Conservation (phyloP, 208 protist species). For the Sergeia podlipaevii region DNA sequence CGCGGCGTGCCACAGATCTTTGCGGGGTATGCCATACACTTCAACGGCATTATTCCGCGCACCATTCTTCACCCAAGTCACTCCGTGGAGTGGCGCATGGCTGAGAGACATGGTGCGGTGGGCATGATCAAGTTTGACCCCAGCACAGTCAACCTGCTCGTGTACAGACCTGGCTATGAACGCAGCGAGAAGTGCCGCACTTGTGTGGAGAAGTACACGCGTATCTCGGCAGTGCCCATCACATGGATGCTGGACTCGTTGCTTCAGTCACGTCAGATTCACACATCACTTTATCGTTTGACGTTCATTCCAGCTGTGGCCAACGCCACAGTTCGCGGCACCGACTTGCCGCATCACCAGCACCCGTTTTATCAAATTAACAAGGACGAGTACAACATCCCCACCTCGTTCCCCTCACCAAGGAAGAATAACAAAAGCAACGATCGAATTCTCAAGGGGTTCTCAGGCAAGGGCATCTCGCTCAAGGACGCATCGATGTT, state of each 20-base stretch:
- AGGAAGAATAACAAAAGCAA: constrained; percentile 2
- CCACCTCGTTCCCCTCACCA: constrained; percentile 47
- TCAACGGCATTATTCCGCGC: constrained; percentile 87
- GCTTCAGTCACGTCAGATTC: constrained; percentile 85
- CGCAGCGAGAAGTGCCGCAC: constrained; percentile 84
- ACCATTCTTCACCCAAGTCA: constrained; percentile 82
- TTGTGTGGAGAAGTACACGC: constrained; percentile 51
- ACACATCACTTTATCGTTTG: constrained; percentile 64
- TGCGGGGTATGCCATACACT: constrained; percentile 75
- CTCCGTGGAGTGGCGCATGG: constrained; percentile 89
- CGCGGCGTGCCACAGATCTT: constrained; percentile 83
- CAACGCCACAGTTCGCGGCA: constrained; percentile 52
- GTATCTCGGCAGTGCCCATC: constrained; percentile 68
- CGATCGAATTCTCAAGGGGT: background rate
- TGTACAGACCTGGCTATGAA: constrained; percentile 88
- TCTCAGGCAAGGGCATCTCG: constrained; percentile 11
- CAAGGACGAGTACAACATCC: constrained; percentile 70
- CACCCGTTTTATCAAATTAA: constrained; percentile 88
- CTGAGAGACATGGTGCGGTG: constrained; percentile 79
- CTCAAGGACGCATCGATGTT: constrained; percentile 17
- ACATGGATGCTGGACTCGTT: constrained; percentile 87
- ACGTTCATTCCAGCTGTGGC: constrained; percentile 69
- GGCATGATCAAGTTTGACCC: constrained; percentile 62
- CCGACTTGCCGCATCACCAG: constrained; percentile 74
- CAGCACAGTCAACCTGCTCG: constrained; percentile 50